phyloP scores from a whole-genome alignment of 306 rosid genomes.

The Prinsepia uniflora region DNA sequence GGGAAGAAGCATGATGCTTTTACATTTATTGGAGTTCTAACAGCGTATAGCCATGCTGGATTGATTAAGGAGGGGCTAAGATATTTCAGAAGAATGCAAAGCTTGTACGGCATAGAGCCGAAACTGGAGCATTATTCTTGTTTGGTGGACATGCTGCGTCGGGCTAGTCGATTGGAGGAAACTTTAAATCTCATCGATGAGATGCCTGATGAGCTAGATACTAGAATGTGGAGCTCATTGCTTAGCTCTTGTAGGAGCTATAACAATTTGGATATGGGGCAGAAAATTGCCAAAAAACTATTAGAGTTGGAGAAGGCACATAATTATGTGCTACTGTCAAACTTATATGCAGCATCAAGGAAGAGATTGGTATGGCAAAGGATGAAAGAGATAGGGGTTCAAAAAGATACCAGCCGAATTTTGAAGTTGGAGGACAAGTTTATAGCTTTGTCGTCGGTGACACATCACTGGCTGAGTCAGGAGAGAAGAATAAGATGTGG shows the following conservation, averaged over 20 bases:
- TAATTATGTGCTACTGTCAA: constrained; percentile 64
- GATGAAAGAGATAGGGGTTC: constrained; percentile 66
- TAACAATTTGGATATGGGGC: constrained; percentile 54
- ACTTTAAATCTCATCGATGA: constrained; percentile 56
- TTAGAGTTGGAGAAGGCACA: constrained; percentile 55
- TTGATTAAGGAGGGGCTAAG: constrained; percentile 56
- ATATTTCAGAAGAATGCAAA: constrained; percentile 56
- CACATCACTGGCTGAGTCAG: constrained; percentile 28
- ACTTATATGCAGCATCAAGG: constrained; percentile 59
- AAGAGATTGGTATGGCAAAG: constrained; percentile 55
- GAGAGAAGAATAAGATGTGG: constrained; percentile 55
- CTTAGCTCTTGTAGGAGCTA: constrained; percentile 71
- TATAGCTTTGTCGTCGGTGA: constrained; percentile 65
- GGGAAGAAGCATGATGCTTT: constrained; percentile 55
- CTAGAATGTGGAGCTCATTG: constrained; percentile 71
- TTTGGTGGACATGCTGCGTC: constrained; percentile 74
- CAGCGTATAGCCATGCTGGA: constrained; percentile 81
- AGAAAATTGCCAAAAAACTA: constrained; percentile 44
- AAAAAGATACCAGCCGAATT: constrained; percentile 69
- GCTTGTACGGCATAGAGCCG: constrained; percentile 45
- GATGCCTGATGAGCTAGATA: constrained; percentile 70
- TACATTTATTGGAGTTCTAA: constrained; percentile 68
- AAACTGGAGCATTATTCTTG: constrained; percentile 76
- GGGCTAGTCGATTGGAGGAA: constrained; percentile 57
- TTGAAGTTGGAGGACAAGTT: constrained; percentile 62